phyloP scores from a whole-genome alignment of 2,329 filamentous ascomycete genomes.

The Amauroascus verrucosus region DNA sequence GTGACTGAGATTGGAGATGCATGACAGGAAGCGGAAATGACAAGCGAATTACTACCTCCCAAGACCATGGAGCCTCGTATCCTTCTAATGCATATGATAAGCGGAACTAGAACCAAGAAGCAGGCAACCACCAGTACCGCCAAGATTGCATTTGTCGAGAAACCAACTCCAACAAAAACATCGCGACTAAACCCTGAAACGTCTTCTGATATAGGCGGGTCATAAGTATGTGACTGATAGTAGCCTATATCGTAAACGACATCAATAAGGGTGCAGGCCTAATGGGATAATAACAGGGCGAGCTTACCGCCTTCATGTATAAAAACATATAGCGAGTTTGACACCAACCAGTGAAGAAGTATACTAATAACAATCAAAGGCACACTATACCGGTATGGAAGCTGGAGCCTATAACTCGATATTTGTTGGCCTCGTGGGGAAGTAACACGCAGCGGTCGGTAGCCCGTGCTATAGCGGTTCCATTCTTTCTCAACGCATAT shows the following conservation, averaged over 20 bases:
- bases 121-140: neutral
- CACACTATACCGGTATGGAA: conserved; percentile 39
- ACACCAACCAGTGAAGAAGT: conserved; percentile 42
- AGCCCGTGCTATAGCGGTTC: conserved; percentile 29
- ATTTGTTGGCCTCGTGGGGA: conserved; percentile 32
- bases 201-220: too few relatives aligned
- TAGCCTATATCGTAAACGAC: neutral
- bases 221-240: too few relatives aligned
- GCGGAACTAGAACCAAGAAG: neutral
- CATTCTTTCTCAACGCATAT: conserved; percentile 44
- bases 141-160: neutral
- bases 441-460: conserved; percentile 35
- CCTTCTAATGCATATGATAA: neutral
- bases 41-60: neutral
- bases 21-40: neutral
- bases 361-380: conserved; percentile 30
- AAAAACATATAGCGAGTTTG: conserved; percentile 15
- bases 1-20: neutral
- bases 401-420: conserved; percentile 36
- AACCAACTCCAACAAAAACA: neutral
- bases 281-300: neutral
- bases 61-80: neutral
- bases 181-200: neutral
- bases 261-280: neutral
- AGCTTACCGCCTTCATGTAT: neutral